These are phyloP conservation scores for Calonectria ilicicola DNA, from an alignment of 2,329 filamentous ascomycete species.

Conservation along the genomic window DNA sequence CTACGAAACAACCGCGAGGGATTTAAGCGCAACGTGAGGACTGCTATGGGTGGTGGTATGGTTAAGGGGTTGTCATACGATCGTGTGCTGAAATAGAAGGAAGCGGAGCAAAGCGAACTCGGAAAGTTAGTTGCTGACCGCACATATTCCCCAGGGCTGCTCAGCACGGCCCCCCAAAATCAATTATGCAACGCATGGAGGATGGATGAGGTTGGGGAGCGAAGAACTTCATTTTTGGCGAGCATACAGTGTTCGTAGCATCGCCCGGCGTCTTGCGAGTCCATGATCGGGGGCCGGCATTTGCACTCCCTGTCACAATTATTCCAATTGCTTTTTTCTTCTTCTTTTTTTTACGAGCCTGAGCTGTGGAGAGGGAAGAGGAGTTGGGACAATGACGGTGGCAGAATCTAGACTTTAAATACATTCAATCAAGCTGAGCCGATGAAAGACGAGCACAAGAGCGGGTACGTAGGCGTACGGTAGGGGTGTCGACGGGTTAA, in stretches of 20 bases:
- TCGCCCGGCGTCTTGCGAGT: constrained; percentile 30
- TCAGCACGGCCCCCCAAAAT: constrained; percentile 1
- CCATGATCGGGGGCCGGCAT: constrained; percentile 29
- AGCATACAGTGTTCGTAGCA: constrained; percentile 24
- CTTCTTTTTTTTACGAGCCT: background rate
- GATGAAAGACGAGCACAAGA: background rate
- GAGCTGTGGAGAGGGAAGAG: background rate
- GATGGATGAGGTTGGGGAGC: constrained; percentile 8
- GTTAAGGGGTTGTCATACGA: constrained; percentile 83
- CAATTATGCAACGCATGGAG: background rate
- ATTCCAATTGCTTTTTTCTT: constrained; percentile 22
- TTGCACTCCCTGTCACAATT: constrained; percentile 21
- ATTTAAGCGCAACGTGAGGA: constrained; percentile 92
- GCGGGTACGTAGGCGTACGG: background rate
- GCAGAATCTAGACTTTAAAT: constrained; percentile 12
- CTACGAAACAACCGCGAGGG: constrained; percentile 85
- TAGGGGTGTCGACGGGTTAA: background rate
- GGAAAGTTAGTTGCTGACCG: constrained; percentile 11
- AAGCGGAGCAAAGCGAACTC: constrained; percentile 20
- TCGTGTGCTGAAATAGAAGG: constrained; percentile 74
- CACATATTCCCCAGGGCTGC: constrained; percentile 4
- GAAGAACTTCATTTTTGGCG: constrained; percentile 15
- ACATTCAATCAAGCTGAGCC: constrained; percentile 11
- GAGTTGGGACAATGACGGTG: background rate
- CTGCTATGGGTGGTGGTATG: constrained; percentile 82